Percentiles rank a stretch among this genome's conserved stretches.
Evolutionary conservation across 306 rosid species (phyloP).

Genomic region (Vigna angularis): DNA sequence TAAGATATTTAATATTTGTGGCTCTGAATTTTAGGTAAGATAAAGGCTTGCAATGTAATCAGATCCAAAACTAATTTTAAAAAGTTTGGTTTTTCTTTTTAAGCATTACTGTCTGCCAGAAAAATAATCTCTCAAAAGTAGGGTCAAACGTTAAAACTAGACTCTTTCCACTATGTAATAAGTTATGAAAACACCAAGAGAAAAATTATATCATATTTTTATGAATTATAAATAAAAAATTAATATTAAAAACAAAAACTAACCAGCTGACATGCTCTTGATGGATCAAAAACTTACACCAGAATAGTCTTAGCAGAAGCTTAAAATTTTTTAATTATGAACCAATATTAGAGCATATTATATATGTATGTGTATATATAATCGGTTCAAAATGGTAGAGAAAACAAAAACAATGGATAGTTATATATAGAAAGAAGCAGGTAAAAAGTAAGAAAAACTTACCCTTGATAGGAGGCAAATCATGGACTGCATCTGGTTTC

Average conservation of each 20-base stretch:
- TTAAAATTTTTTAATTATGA: neutral
- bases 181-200: neutral
- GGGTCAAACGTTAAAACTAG: neutral
- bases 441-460: slow-evolving; percentile 1
- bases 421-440: neutral
- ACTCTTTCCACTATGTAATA: neutral
- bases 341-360: neutral
- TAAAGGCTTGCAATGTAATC: neutral
- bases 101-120: neutral
- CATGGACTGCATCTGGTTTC: slow-evolving; percentile 90
- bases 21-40: slow-evolving; percentile 42
- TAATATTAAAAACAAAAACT: neutral
- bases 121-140: neutral
- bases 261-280: neutral
- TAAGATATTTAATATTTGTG: neutral
- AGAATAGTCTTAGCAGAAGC: neutral
- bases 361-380: neutral
- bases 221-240: neutral
- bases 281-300: neutral
- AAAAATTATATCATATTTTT: neutral
- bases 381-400: neutral
- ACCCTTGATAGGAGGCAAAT: slow-evolving; percentile 70
- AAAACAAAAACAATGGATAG: neutral
- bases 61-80: slow-evolving; percentile 9
- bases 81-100: neutral